Evolutionary conservation across 1,284 basidiomycete species (phyloP), one percentile per base, ranked within the genome.

Genomic region (Agroathelia rolfsii): DNA sequence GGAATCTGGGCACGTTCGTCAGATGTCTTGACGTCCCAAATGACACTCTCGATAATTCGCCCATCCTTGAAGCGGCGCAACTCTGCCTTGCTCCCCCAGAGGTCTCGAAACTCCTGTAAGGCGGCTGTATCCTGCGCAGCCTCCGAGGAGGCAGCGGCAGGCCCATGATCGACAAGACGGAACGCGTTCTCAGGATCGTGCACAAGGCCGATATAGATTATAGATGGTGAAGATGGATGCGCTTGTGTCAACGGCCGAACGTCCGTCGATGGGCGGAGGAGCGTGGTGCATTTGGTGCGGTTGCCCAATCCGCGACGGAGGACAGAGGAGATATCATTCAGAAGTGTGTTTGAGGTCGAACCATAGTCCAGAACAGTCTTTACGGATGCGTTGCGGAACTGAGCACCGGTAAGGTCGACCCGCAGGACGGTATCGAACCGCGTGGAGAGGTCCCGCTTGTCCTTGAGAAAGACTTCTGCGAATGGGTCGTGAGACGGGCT

Each of bases 11-110:
- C 67, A 6, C 86, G 78, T 41, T 92, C 87, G 40, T 89, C 85
- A 0, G 67, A 64, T 4, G 66, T 76, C 41, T 67, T 68, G 10
- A 81, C 72, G 5, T 83, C 73, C 95, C 95, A 99, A 0, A 97
- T 90, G 9, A 98, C 89, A 50, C 86, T 90, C 55, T 97, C 89
- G 5, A 75, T 55, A 41, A 98, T 97, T 4, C 82, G 72, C 0
- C 94, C 94, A 49, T 98, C 93, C 54, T 96, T 93, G 69, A 98
- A 99, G 12, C 94, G 75, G n/a, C 95, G 74, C 13, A 97, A 63
- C 53, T 98, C 94, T 1, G 93, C 80, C 51, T 88, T 87, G 30
- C 76, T 66, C 1, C 93, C 94, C 95, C 95, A 99, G 41, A 98
- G 69, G 3, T 75, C 69, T 22, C 81, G 74, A 66, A 96, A 99